Conservation (phyloP, 2,329 filamentous ascomycete species). For the Epichloe coenophiala region DNA sequence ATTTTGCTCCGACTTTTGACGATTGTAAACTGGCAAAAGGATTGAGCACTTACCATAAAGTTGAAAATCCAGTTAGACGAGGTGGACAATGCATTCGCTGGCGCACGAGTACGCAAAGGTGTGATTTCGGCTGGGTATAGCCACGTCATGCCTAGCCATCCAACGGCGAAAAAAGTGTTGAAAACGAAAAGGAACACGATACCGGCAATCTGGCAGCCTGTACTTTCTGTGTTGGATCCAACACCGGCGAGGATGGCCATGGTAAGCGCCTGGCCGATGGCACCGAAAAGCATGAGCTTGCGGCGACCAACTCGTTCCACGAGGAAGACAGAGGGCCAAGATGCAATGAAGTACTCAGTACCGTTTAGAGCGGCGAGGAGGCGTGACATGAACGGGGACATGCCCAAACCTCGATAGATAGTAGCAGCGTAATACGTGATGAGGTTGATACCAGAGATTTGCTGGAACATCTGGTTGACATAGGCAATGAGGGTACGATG, state of each 20-base stretch:
- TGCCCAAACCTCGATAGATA: constrained; percentile 43
- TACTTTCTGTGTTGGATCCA: constrained; percentile 35
- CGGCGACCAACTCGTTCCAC: constrained; percentile 55
- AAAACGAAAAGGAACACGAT: constrained; percentile 55
- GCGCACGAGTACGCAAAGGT: constrained; percentile 52
- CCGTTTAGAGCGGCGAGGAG: constrained; percentile 34
- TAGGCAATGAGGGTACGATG: constrained; percentile 48
- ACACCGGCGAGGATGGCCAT: constrained; percentile 51
- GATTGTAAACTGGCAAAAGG: too few species aligned
- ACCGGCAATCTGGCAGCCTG: constrained; percentile 41
- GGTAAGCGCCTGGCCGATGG: constrained; percentile 43
- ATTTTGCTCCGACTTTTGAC: neutral
- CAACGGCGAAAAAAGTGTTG: constrained; percentile 43
- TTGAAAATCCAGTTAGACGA: constrained; percentile 50
- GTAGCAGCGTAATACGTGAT: constrained; percentile 50
- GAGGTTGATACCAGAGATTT: constrained; percentile 49
- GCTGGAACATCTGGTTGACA: constrained; percentile 50
- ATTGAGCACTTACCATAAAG: constrained; percentile 29
- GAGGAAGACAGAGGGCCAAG: constrained; percentile 46
- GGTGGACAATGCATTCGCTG: constrained; percentile 42
- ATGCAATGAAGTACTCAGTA: constrained; percentile 46
- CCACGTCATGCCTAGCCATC: constrained; percentile 47
- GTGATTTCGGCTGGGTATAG: constrained; percentile 55
- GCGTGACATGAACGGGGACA: constrained; percentile 40
- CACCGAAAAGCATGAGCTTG: constrained; percentile 59